phyloP scores from a whole-genome alignment of 805 yeast genomes.

The Nakazawaea anatomiae region DNA sequence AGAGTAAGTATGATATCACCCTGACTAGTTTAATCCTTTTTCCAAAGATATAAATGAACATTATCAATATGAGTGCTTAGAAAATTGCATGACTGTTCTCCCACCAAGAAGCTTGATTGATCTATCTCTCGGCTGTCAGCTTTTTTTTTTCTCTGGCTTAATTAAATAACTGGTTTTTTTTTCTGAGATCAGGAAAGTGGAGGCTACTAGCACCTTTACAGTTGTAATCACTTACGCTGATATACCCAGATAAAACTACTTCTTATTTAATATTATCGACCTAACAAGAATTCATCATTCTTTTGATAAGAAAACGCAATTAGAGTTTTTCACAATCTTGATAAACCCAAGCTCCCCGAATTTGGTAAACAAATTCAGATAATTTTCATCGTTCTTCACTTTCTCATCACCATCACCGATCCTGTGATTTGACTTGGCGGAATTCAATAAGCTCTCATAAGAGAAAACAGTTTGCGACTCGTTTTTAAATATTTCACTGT shows the following conservation, averaged over 20 bases:
- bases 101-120: no score
- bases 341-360: slow-evolving; percentile 9
- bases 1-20: background rate
- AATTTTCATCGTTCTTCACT: background rate
- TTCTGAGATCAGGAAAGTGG: background rate
- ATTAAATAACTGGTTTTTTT: background rate
- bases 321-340: background rate
- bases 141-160: no score
- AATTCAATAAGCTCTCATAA: slow-evolving; percentile 2
- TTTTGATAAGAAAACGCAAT: no score
- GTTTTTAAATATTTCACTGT: background rate
- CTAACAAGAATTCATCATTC: no score
- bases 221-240: background rate
- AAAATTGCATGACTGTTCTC: no score
- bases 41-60: background rate
- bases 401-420: background rate
- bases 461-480: background rate
- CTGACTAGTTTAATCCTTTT: background rate
- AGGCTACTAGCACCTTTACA: background rate
- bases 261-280: background rate
- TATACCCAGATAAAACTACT: background rate
- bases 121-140: background rate
- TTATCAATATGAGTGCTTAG: background rate
- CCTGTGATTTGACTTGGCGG: background rate
- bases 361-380: slow-evolving; percentile 1